These are phyloP conservation scores for Pterocarpus macrocarpus DNA, from an alignment of 306 rosid species.

Conservation along the genomic window DNA sequence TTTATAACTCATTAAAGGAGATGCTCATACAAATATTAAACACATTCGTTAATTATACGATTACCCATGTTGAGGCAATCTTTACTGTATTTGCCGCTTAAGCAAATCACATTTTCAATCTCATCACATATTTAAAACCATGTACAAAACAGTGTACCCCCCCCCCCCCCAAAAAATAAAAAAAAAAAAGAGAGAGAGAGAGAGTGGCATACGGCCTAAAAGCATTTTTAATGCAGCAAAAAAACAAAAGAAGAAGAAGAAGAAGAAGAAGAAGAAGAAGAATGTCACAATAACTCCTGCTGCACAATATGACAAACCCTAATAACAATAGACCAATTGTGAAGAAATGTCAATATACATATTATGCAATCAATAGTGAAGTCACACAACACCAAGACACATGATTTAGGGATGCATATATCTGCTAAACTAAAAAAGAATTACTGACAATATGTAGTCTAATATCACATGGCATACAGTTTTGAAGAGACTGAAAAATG, in stretches of 20 bases:
- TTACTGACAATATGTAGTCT: slow-evolving; percentile 21
- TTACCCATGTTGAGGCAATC: not conserved
- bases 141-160: not conserved
- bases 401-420: slow-evolving; percentile 14
- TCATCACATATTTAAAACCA: slow-evolving; percentile 12
- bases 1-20: not conserved
- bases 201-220: not conserved
- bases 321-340: slow-evolving; percentile 3
- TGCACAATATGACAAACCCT: slow-evolving; percentile 13
- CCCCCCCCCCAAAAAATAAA: too few relatives aligned
- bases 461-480: slow-evolving; percentile 3
- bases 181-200: not conserved
- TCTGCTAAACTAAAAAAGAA: not conserved
- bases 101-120: slow-evolving; percentile 18
- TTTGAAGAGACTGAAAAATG: not conserved
- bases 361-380: not conserved
- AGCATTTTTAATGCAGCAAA: not conserved
- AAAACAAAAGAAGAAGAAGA: too few relatives aligned
- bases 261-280: not conserved
- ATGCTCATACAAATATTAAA: not conserved
- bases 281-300: not conserved
- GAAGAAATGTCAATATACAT: slow-evolving; percentile 26
- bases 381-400: not conserved
- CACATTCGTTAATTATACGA: not conserved
- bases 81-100: not conserved